phyloP scores from a whole-genome alignment of 2,329 filamentous ascomycete species.

The Talaromyces atroroseus region DNA sequence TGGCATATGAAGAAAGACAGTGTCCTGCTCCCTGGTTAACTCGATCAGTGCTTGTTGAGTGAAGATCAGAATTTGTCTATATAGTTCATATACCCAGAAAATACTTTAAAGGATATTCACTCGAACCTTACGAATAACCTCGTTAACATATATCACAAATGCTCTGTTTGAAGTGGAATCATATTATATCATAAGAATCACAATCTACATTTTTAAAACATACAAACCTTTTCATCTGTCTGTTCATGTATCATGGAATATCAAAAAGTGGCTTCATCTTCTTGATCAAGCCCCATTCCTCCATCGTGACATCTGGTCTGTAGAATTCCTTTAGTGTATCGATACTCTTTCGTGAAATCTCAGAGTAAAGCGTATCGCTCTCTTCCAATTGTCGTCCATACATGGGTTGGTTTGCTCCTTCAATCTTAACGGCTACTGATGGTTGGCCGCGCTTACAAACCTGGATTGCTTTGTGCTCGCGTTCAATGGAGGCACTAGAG shows the following conservation, averaged over 20 bases:
- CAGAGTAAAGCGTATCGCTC: constrained; percentile 77
- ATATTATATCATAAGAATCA: background rate
- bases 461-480: constrained; percentile 90
- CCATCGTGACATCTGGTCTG: constrained; percentile 75
- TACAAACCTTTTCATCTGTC: background rate
- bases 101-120: no score
- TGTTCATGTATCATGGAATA: constrained; percentile 54
- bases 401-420: constrained; percentile 83
- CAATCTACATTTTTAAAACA: constrained; percentile 8
- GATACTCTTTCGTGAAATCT: constrained; percentile 82
- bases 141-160: background rate
- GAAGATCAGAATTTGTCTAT: background rate
- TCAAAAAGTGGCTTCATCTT: constrained; percentile 95
- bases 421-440: constrained; percentile 97
- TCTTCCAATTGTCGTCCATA: constrained; percentile 96
- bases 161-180: background rate
- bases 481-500: constrained; percentile 82
- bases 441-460: constrained; percentile 94
- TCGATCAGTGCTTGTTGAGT: no score
- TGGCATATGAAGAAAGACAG: no score
- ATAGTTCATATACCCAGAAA: background rate
- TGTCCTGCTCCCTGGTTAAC: background rate
- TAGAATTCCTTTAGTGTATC: constrained; percentile 97
- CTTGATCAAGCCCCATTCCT: constrained; percentile 91
- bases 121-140: no score